These are phyloP conservation scores for Vitis amurensis DNA, from an alignment of 164 flowering plant genomes.

Conservation along the genomic window DNA sequence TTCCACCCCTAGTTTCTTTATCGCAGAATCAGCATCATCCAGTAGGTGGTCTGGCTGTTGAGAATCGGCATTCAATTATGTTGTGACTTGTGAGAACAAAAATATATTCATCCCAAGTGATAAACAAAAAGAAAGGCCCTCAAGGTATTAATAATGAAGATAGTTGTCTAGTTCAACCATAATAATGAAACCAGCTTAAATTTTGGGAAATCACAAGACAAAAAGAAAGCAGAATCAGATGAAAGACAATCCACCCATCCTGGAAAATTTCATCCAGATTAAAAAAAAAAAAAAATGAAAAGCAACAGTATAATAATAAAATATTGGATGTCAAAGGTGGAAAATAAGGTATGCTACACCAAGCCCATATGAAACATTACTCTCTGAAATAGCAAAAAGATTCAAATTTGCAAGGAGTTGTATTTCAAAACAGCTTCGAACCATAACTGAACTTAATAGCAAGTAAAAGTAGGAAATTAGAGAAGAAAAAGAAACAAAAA, in stretches of 20 bases:
- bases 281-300: background rate
- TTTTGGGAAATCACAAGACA: background rate
- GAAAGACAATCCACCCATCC: background rate
- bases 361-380: background rate
- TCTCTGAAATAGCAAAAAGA: background rate
- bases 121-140: background rate
- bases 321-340: background rate
- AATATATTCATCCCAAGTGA: background rate
- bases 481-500: background rate
- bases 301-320: background rate
- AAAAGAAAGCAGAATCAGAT: background rate
- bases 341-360: background rate
- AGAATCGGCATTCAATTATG: conserved; percentile 6
- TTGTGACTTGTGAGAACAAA: background rate
- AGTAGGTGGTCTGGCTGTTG: conserved; percentile 90
- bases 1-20: conserved; percentile 68
- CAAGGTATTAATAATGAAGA: background rate
- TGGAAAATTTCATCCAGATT: background rate
- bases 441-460: background rate
- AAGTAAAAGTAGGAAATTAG: background rate
- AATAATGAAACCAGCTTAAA: no score
- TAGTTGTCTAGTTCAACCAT: background rate
- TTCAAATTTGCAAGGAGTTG: background rate
- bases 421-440: background rate
- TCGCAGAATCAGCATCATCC: conserved; percentile 78